Evolutionary conservation across 148 eudicot species (phyloP).

Genomic region (Gaultheria prostrata): DNA sequence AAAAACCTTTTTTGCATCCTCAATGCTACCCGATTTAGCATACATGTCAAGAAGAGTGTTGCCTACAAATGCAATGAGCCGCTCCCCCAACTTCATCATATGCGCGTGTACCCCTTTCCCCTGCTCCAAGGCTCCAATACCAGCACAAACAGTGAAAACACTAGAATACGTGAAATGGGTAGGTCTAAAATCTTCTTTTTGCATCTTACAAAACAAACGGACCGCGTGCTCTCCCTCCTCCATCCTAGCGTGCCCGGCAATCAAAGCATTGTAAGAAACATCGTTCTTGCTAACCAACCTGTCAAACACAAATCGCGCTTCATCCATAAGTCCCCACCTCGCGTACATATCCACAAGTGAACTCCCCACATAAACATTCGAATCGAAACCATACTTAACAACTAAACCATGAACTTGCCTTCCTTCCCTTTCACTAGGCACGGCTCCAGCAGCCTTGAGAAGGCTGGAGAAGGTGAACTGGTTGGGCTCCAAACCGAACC

Average conservation of each 20-base stretch:
- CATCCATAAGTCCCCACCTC: constrained; percentile 19
- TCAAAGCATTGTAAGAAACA: constrained; percentile 26
- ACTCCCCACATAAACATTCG: constrained; percentile 23
- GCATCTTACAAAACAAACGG: constrained; percentile 17
- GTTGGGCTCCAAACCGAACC: constrained; percentile 14
- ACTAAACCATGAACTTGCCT: constrained; percentile 22
- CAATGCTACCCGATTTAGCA: constrained; percentile 25
- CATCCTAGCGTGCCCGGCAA: constrained; percentile 21
- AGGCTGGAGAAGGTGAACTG: constrained; percentile 23
- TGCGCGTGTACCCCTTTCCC: constrained; percentile 22
- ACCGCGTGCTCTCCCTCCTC: constrained; percentile 20
- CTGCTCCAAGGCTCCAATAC: constrained; percentile 23
- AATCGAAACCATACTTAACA: constrained; percentile 12
- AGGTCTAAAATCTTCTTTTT: constrained; percentile 13
- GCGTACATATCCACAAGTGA: constrained; percentile 26
- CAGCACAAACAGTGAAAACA: constrained; percentile 21
- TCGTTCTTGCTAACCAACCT: constrained; percentile 17
- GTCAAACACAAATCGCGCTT: constrained; percentile 16
- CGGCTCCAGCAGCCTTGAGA: constrained; percentile 24
- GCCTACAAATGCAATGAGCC: constrained; percentile 11
- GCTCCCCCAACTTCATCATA: constrained; percentile 20
- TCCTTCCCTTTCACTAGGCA: constrained; percentile 16
- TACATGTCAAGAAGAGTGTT: constrained; percentile 28
- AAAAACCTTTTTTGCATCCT: constrained; percentile 19
- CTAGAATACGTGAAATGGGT: constrained; percentile 24